Conservation (phyloP, 108 stramenopile genomes). For the Schizochytrium sp. region DNA sequence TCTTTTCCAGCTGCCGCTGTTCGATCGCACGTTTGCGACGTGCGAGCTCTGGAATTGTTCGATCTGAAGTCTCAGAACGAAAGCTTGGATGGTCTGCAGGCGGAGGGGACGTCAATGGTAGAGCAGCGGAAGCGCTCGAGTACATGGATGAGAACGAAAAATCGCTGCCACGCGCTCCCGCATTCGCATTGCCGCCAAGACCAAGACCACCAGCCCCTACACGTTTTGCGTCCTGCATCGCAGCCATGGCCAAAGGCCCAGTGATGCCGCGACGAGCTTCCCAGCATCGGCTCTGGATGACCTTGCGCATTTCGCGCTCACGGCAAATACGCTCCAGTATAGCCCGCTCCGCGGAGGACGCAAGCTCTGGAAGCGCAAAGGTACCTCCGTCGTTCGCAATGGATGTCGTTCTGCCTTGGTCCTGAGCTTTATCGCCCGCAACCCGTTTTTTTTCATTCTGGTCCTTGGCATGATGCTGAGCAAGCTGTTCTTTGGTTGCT, state of each 20-base stretch:
- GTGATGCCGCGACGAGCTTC: not conserved
- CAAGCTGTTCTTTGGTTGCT: not conserved
- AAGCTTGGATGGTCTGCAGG: not conserved
- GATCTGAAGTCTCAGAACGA: not conserved
- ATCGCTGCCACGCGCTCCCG: not conserved
- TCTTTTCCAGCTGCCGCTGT: not conserved
- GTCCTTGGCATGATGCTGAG: too few species aligned
- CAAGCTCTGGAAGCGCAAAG: not conserved
- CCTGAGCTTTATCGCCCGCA: too few species aligned
- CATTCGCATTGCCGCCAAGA: not conserved
- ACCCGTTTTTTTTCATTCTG: too few species aligned
- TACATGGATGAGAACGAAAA: conserved; percentile 10
- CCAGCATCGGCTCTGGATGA: not conserved
- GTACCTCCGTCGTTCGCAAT: too few species aligned
- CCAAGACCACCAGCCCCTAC: too few species aligned
- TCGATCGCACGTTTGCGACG: not conserved
- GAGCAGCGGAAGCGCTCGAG: not conserved
- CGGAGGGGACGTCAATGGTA: not conserved
- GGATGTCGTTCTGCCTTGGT: too few species aligned
- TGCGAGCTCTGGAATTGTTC: not conserved
- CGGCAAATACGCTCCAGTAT: not conserved
- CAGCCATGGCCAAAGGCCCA: not conserved
- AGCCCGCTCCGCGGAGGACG: not conserved
- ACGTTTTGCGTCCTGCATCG: not conserved
- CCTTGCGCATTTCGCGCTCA: conserved; percentile 1